These are phyloP conservation scores for Sugiyamaella chiloensis DNA, from an alignment of 805 yeast species.

Conservation along the genomic window DNA sequence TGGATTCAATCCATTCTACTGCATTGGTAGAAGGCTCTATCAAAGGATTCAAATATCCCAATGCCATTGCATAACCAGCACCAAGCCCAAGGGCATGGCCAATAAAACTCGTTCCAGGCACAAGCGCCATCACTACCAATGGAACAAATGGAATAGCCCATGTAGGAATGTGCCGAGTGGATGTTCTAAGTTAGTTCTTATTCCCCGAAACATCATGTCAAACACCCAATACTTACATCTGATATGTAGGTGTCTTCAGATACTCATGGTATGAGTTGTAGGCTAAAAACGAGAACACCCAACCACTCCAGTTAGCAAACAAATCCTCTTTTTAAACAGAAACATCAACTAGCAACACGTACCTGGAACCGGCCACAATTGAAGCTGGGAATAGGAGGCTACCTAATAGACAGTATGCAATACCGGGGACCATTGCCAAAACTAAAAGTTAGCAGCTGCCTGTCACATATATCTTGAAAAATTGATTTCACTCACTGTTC, in stretches of 20 bases:
- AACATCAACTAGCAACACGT: background rate
- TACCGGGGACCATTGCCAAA: slow-evolving; percentile 64
- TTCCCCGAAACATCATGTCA: background rate
- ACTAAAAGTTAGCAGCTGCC: too few relatives aligned
- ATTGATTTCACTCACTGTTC: slow-evolving; percentile 39
- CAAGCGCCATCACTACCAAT: slow-evolving; percentile 48
- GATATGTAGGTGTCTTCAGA: slow-evolving; percentile 26
- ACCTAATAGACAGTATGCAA: slow-evolving; percentile 50
- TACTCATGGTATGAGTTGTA: slow-evolving; percentile 54
- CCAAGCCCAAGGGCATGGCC: slow-evolving; percentile 70
- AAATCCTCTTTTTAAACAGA: slow-evolving; percentile 1
- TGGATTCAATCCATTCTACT: slow-evolving; percentile 61
- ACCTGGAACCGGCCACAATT: slow-evolving; percentile 57
- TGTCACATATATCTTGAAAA: background rate
- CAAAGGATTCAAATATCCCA: slow-evolving; percentile 56
- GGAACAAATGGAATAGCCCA: slow-evolving; percentile 53
- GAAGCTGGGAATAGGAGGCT: slow-evolving; percentile 47
- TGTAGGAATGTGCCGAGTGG: slow-evolving; percentile 48
- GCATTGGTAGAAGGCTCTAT: slow-evolving; percentile 56
- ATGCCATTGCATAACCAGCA: slow-evolving; percentile 56
- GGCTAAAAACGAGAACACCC: slow-evolving; percentile 66
- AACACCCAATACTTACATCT: slow-evolving; percentile 17
- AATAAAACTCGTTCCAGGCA: slow-evolving; percentile 67
- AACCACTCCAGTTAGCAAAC: slow-evolving; percentile 43
- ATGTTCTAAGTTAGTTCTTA: background rate